phyloP scores from a whole-genome alignment of 2,329 filamentous ascomycete species.

The Sclerotinia borealis region DNA sequence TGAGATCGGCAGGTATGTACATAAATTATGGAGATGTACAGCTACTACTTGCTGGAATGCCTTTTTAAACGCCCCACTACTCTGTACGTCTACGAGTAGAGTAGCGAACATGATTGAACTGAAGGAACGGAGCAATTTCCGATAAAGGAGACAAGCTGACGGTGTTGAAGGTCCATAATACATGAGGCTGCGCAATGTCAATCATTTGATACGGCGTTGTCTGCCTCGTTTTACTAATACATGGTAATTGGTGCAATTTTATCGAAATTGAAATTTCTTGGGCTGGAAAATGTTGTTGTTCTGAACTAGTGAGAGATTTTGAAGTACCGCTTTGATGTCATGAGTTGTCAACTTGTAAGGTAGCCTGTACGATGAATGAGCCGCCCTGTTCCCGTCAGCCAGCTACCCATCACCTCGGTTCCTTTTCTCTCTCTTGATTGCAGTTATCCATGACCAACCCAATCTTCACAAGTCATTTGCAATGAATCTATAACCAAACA shows the following conservation, averaged over 20 bases:
- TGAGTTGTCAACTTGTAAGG: not conserved
- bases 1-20: not conserved
- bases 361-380: not conserved
- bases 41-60: not conserved
- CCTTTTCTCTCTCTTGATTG: not conserved
- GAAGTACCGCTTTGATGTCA: not conserved
- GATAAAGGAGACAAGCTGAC: not conserved
- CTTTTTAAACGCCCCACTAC: not conserved
- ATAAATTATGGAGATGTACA: not conserved
- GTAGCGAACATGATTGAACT: not conserved
- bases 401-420: not conserved
- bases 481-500: not conserved
- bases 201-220: not conserved
- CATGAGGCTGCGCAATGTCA: not conserved
- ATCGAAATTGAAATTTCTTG: not conserved
- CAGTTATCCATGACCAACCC: not conserved
- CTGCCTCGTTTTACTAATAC: not conserved
- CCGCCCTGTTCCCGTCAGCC: not conserved
- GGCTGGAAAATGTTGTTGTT: not conserved
- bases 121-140: not conserved
- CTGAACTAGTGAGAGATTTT: not conserved
- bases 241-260: not conserved
- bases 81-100: no score
- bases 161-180: not conserved
- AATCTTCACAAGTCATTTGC: not conserved